Evolutionary conservation across 192 early-diverging fungal genomes (phyloP), one percentile per base, ranked within the genome.

Genomic region (Mortierella claussenii): DNA sequence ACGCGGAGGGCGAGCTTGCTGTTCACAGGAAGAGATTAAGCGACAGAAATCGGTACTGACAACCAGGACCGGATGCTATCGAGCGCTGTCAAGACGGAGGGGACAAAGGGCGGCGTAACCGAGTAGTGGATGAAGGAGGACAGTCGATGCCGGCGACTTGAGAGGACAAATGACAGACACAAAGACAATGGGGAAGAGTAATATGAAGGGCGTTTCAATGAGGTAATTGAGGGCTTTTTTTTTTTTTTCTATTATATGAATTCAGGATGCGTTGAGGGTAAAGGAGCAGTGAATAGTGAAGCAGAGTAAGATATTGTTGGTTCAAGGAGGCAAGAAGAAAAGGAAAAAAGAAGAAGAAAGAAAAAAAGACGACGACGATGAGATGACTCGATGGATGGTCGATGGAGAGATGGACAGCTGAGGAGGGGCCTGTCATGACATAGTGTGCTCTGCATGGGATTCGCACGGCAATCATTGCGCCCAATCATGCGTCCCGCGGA

Each of bases 321-420:
- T 42, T 1, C 27, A 30, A 47, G 28, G 18, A 37, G 2, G 26
- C 28, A 60, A 37, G 15, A 36, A 69, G 26, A 49, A 30, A 62
- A 34, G 23, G 30, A 49, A 48, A 10, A 21, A 30, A 28, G 18
- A 34, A 37, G 54, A 23, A 32, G 47, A 36, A 31, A 55, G 8
- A 55, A 60, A 28, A 42, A 48, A 28, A 12, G n/a, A 33, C n/a
- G 2, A 54, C 5, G 21, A 34, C 1, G 21, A 48, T 7, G 59
- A 26, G 27, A 13, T 23, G 37, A 10, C 13, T 10, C 8, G 37
- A 40, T 13, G 13, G 37, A 10, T 40, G 37, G 7, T 7, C n/a
- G 36, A 43, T 43, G 55, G 55, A 20, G 24, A 58, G 26, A 28
- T 58, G 55, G 40, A 20, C 7, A 20, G 21, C 21, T 55, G 33